Conservation (phyloP, 2,329 filamentous ascomycete genomes). For the Paracoccidioides lutzii region DNA sequence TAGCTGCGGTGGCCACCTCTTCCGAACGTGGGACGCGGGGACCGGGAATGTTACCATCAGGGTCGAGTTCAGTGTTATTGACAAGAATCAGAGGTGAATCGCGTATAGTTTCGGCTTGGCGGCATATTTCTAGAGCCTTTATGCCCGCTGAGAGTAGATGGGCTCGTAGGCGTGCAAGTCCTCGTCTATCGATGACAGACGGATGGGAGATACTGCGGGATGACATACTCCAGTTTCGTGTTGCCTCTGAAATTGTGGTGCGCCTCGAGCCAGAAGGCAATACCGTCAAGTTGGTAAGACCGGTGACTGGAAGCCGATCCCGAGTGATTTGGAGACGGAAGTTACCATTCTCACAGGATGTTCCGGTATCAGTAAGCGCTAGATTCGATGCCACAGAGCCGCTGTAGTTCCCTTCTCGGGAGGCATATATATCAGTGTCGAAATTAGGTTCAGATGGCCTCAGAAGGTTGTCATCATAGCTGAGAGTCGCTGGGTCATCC, state of each 20-base stretch:
- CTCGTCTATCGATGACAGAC: conserved; percentile 46
- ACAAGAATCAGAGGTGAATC: conserved; percentile 25
- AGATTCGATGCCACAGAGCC: neutral
- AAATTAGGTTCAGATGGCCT: neutral
- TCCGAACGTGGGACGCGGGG: conserved; percentile 35
- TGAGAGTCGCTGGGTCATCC: neutral
- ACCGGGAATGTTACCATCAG: conserved; percentile 23
- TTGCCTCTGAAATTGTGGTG: conserved; percentile 27
- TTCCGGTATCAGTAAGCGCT: neutral
- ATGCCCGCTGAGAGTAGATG: conserved; percentile 75
- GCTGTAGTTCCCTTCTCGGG: neutral
- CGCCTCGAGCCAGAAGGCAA: conserved; percentile 17
- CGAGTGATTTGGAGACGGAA: conserved; percentile 19
- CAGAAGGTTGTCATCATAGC: neutral
- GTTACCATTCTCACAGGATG: conserved; percentile 15
- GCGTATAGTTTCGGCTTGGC: conserved; percentile 44
- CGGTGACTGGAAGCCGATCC: conserved; percentile 33
- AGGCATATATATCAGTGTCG: neutral
- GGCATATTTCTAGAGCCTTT: conserved; percentile 69
- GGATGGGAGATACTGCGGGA: conserved; percentile 33
- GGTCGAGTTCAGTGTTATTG: conserved; percentile 6
- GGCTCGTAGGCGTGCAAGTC: conserved; percentile 65
- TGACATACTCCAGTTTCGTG: conserved; percentile 47
- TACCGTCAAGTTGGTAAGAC: conserved; percentile 31
- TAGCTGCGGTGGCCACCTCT: conserved; percentile 42